Conservation (phyloP, 169 alveolate species). For the Prorocentrum cordatum region DNA sequence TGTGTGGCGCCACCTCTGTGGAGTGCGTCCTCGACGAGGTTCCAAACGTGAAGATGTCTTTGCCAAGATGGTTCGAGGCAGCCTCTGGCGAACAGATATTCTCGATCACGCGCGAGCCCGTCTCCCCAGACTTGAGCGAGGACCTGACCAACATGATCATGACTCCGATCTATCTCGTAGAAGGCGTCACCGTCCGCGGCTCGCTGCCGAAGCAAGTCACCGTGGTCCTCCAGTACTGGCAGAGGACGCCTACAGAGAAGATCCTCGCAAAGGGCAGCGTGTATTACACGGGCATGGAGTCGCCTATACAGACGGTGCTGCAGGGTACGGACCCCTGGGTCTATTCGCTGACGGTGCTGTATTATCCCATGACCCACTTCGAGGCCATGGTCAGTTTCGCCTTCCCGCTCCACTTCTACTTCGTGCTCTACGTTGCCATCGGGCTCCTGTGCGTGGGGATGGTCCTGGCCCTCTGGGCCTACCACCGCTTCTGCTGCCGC, state of each 20-base stretch:
- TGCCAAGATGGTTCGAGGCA: conserved; percentile 19
- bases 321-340: neutral
- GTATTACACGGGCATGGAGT: neutral
- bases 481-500: neutral
- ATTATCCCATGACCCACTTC: conserved; percentile 66
- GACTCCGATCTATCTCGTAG: no score
- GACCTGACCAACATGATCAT: no score
- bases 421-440: neutral
- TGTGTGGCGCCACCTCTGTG: neutral
- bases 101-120: no score
- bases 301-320: neutral
- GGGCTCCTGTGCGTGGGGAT: neutral
- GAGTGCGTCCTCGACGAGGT: conserved; percentile 6
- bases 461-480: neutral
- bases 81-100: neutral
- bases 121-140: no score
- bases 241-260: neutral
- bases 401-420: conserved; percentile 1
- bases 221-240: conserved; percentile 22
- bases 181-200: conserved; percentile 1
- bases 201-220: neutral
- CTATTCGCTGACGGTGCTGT: conserved; percentile 1
- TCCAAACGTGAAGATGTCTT: neutral
- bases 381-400: conserved; percentile 69
- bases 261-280: neutral